phyloP scores from a whole-genome alignment of 192 early-diverging fungal genomes.

The Podila minutissima region DNA sequence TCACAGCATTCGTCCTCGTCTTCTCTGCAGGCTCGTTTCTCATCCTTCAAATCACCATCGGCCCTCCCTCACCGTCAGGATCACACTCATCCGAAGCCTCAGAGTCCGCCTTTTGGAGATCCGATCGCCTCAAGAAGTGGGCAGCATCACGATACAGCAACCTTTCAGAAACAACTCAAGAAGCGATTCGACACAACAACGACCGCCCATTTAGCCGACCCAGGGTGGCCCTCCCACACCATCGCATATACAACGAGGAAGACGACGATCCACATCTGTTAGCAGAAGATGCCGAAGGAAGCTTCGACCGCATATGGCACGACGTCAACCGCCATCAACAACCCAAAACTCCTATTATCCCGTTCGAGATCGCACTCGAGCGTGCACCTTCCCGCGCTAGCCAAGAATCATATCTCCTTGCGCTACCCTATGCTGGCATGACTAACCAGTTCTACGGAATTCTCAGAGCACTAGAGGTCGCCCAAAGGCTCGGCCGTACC shows the following conservation, averaged over 20 bases:
- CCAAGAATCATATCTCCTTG: slow-evolving; percentile 3
- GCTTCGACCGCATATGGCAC: background rate
- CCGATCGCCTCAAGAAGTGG: background rate
- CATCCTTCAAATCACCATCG: slow-evolving; percentile 9
- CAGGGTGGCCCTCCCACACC: background rate
- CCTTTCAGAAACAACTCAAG: background rate
- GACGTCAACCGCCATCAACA: background rate
- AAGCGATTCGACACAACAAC: background rate
- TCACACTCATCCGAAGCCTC: background rate
- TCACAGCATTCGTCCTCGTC: slow-evolving; percentile 8
- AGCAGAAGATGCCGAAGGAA: background rate
- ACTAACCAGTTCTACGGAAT: slow-evolving; percentile 43
- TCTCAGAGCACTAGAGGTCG: slow-evolving; percentile 22
- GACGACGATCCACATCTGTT: too few relatives aligned
- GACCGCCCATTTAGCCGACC: background rate
- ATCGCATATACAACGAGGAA: background rate
- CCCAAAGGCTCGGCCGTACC: slow-evolving; percentile 20
- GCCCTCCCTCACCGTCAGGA: background rate
- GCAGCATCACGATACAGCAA: background rate
- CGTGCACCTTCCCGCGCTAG: background rate
- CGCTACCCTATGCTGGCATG: slow-evolving; percentile 32
- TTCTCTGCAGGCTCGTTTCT: slow-evolving; percentile 23
- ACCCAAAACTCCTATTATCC: background rate
- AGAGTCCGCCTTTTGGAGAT: background rate
- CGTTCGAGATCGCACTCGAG: background rate